Evolutionary conservation across 106 monocot genomes (phyloP).

Genomic region (Platanthera zijinensis): DNA sequence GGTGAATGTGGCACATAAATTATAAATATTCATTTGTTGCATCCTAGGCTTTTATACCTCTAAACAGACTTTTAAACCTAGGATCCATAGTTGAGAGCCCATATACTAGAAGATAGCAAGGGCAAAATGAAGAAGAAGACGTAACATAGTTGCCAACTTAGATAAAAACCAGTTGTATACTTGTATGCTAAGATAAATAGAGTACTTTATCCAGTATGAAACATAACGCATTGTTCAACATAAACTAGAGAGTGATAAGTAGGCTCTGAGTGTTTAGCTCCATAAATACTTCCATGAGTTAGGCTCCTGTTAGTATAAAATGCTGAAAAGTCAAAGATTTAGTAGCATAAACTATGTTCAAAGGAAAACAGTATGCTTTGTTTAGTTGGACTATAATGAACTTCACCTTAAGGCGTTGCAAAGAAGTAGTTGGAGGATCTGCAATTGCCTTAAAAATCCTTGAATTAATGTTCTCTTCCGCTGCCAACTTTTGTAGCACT

Average conservation of each 20-base stretch:
- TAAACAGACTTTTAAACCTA: neutral
- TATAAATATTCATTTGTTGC: neutral
- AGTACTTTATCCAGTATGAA: neutral
- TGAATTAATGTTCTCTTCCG: conserved; percentile 29
- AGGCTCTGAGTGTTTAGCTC: neutral
- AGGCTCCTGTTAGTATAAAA: neutral
- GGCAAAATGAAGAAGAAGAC: neutral
- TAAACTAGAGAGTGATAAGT: neutral
- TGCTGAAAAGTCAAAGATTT: neutral
- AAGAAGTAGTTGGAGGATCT: conserved; percentile 92
- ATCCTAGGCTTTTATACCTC: neutral
- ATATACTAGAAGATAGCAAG: neutral
- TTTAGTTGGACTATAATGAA: conserved; percentile 2
- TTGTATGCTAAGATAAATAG: no score
- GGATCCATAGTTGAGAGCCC: neutral
- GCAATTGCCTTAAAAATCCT: conserved; percentile 96
- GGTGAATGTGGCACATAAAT: neutral
- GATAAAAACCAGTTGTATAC: no score
- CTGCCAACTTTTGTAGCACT: conserved; percentile 68
- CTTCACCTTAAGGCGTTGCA: conserved; percentile 82
- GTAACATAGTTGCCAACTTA: neutral
- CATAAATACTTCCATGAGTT: neutral
- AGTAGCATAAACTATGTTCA: neutral
- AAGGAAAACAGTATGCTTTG: neutral
- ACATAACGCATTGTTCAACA: neutral